Evolutionary conservation across 2,329 filamentous ascomycete species (phyloP).

Genomic region (Purpureocillium lavendulum): DNA sequence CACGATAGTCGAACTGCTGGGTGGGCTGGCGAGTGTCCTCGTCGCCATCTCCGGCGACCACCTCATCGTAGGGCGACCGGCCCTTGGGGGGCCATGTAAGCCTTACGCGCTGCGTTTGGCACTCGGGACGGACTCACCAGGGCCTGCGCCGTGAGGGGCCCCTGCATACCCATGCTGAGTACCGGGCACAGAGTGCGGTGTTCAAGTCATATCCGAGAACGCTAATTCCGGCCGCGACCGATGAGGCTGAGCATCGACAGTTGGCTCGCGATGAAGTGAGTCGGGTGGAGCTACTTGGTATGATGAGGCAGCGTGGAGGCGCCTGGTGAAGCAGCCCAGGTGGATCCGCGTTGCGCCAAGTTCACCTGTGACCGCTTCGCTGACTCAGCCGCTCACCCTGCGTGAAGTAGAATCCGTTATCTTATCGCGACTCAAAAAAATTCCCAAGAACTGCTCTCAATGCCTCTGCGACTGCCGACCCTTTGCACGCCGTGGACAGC

Average conservation of each 20-base stretch:
- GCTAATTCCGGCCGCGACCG: too few species aligned
- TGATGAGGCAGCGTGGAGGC: too few species aligned
- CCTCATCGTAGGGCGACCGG: conserved; percentile 52
- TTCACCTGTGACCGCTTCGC: too few species aligned
- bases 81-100: conserved; percentile 29
- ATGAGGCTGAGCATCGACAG: conserved; percentile 6
- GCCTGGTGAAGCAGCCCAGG: too few species aligned
- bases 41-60: conserved; percentile 40
- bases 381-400: too few species aligned
- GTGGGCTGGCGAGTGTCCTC: conserved; percentile 28
- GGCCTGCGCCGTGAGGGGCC: conserved; percentile 47
- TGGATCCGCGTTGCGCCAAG: too few species aligned
- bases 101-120: background rate
- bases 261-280: too few species aligned
- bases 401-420: too few species aligned
- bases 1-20: conserved; percentile 47
- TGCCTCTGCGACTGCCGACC: background rate
- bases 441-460: conserved; percentile 1
- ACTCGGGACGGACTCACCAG: conserved; percentile 30
- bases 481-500: background rate
- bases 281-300: background rate
- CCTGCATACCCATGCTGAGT: conserved; percentile 41
- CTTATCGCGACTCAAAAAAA: conserved; percentile 6
- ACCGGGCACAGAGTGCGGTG: background rate
- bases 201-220: too few species aligned